These are phyloP conservation scores for Taiozyma onychis DNA, from an alignment of 1,139 yeast species.

Conservation along the genomic window DNA sequence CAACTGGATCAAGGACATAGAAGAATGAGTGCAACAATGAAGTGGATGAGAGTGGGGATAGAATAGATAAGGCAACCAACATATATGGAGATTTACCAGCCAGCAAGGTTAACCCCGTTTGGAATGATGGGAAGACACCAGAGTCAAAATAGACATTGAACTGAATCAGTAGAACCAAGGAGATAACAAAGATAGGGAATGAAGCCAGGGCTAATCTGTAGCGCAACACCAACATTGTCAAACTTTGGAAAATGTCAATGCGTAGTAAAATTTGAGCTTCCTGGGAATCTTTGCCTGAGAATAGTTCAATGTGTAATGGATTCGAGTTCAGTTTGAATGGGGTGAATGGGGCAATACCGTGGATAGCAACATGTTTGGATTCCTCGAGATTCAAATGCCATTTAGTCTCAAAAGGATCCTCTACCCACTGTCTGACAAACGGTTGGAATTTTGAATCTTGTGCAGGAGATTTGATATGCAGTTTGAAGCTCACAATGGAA, in stretches of 20 bases:
- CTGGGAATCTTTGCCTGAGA: slow-evolving; percentile 12
- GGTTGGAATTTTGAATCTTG: slow-evolving; percentile 42
- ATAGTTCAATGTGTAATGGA: slow-evolving; percentile 30
- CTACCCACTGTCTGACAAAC: slow-evolving; percentile 58
- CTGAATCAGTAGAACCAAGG: slow-evolving; percentile 43
- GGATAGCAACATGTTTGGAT: slow-evolving; percentile 41
- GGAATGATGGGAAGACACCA: slow-evolving; percentile 47
- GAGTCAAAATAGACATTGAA: slow-evolving; percentile 32
- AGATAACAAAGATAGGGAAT: slow-evolving; percentile 45
- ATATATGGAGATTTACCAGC: slow-evolving; percentile 23
- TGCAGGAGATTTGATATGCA: slow-evolving; percentile 22
- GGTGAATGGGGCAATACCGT: slow-evolving; percentile 77
- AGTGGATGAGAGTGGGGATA: slow-evolving; percentile 37
- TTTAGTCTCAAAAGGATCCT: slow-evolving; percentile 69
- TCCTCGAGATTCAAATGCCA: slow-evolving; percentile 55
- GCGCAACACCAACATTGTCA: slow-evolving; percentile 52
- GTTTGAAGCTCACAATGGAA: slow-evolving; percentile 51
- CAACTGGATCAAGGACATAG: slow-evolving; percentile 53
- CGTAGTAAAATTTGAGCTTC: slow-evolving; percentile 1
- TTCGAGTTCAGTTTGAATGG: slow-evolving; percentile 37
- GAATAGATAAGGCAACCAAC: slow-evolving; percentile 20
- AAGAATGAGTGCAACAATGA: slow-evolving; percentile 26
- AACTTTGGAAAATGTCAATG: slow-evolving; percentile 30
- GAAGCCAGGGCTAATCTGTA: slow-evolving; percentile 60
- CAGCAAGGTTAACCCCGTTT: slow-evolving; percentile 38